A percentile compares a stretch with the other conserved stretches of the same genome.
Conservation (phyloP, 306 rosid species). For the Spatholobus suberectus region DNA sequence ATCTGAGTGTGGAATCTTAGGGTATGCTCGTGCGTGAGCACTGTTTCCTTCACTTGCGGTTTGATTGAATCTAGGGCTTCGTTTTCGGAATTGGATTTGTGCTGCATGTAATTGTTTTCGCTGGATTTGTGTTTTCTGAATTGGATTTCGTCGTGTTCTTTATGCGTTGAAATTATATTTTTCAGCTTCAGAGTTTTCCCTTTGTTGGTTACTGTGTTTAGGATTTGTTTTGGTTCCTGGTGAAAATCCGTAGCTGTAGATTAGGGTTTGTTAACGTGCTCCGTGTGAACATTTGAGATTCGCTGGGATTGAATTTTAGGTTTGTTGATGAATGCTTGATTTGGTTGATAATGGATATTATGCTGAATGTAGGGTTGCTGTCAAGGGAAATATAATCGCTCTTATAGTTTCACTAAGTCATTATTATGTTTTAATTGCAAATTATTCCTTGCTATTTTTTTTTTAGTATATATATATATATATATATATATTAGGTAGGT, state of each 20-base stretch:
- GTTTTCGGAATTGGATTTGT: background rate
- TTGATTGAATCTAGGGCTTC: constrained; percentile 41
- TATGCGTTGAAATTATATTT: background rate
- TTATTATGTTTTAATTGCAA: background rate
- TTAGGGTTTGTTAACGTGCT: background rate
- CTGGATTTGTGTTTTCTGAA: constrained; percentile 16
- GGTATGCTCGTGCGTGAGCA: background rate
- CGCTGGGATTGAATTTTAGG: background rate
- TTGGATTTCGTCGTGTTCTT: background rate
- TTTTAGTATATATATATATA: too few species aligned
- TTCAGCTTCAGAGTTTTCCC: background rate
- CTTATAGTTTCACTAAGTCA: background rate
- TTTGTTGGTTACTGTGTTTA: background rate
- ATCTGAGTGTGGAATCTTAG: constrained; percentile 42
- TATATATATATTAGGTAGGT: too few species aligned
- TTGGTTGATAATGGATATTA: constrained; percentile 7
- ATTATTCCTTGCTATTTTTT: background rate
- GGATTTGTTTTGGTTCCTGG: background rate
- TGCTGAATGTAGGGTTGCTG: background rate
- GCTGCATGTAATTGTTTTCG: constrained; percentile 32
- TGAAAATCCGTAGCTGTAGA: background rate
- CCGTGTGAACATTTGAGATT: background rate
- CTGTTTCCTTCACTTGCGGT: background rate
- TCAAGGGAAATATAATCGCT: background rate
- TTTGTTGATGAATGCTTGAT: background rate